A percentile compares a stretch with the other conserved stretches of the same genome.
Evolutionary conservation across 225 moss, liverwort and hornwort genomes (phyloP).

Genomic region (Antitrichia curtipendula): DNA sequence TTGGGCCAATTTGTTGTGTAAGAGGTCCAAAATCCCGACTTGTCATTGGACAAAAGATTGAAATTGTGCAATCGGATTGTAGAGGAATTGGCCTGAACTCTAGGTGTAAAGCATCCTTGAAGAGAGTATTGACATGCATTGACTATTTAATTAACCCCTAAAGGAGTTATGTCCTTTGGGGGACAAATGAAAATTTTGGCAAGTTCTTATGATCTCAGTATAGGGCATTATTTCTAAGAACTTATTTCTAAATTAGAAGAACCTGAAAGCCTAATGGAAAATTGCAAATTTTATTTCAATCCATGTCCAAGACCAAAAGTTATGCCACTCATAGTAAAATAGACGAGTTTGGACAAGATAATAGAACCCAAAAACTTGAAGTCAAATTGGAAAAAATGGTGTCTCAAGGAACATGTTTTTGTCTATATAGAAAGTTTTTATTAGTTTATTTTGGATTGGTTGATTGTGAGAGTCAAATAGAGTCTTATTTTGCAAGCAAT

Average conservation of each 20-base stretch:
- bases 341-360: neutral
- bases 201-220: rapidly evolving
- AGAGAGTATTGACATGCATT: neutral
- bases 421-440: too few relatives aligned
- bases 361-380: neutral
- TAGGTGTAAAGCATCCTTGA: neutral
- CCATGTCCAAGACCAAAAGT: rapidly evolving
- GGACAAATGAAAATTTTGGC: neutral
- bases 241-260: neutral
- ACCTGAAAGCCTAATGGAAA: too few relatives aligned
- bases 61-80: neutral
- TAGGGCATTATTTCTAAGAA: neutral
- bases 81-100: rapidly evolving
- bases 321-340: neutral
- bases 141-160: neutral
- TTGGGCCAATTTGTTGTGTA: neutral
- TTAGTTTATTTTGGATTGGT: neutral
- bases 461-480: neutral
- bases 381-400: neutral
- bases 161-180: rapidly evolving
- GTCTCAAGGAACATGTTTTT: neutral
- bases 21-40: neutral
- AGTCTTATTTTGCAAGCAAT: neutral
- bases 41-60: too few relatives aligned
- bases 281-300: neutral